Evolutionary conservation across 148 eudicot genomes (phyloP), one percentile per base, ranked within the genome.

Genomic region (Persicaria tinctoria): DNA sequence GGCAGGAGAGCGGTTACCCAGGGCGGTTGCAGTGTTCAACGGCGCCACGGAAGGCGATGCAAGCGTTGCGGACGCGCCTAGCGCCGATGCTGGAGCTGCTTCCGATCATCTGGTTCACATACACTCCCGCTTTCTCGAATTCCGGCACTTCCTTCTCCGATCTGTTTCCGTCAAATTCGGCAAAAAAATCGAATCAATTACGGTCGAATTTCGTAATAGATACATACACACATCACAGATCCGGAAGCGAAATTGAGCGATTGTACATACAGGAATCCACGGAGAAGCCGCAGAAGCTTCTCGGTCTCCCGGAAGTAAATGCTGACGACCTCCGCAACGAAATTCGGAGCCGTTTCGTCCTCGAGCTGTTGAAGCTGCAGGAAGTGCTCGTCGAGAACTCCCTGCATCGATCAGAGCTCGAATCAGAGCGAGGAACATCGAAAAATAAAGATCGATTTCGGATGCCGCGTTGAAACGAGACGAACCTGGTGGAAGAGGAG

Each of bases 41-140:
- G 70, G 97, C 92, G 46, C 87, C 86, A 11, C 97, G 97, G 75
- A 93, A 91, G 60, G 97, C 97, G 32, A 86, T 82, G 80, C 98
- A 93, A 16, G 91, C 87, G 50, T 89, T 88, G 73, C 92, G 59
- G 76, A 93, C 83, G 56, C 98, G 78, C 79, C 89, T 91, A 8
- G 98, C 98, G 23, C 98, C 98, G 6, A 93, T 91, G 84, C 98
- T 93, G 1, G 98, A 93, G 76, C 98, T 93, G 87, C 98, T 93
- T 16, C 98, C 98, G 82, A 91, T 89, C 8, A 93, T 78, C 82
- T 91, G 98, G 79, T 91, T 93, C 80, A 89, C 79, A 84, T 89
- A 92, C 46, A 85, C 82, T 64, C 91, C 92, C 78, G 91, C 81
- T 84, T 82, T 93, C 82, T 85, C 87, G 88, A 91, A 91, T 76